phyloP scores from a whole-genome alignment of 2,329 filamentous ascomycete species.

The Pseudogymnoascus sp. region DNA sequence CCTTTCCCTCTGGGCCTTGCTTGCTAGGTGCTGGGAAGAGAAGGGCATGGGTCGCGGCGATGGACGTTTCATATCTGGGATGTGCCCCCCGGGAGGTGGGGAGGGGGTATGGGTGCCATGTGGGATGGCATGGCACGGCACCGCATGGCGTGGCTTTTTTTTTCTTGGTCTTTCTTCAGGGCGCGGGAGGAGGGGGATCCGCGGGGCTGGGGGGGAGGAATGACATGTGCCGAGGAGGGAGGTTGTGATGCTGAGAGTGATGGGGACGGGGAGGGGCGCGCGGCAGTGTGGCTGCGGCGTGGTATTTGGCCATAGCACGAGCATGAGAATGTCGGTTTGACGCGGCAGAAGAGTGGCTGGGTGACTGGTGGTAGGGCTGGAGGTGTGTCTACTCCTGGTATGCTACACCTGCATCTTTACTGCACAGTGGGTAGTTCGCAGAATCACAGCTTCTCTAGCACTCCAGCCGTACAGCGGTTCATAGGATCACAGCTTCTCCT shows the following conservation, averaged over 20 bases:
- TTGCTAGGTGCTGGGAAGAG: not conserved
- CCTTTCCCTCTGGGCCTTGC: not conserved
- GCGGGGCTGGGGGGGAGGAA: not conserved
- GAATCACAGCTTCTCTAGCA: not conserved
- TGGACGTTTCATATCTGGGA: not conserved
- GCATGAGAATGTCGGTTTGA: not conserved
- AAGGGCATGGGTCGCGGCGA: not conserved
- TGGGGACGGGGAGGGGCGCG: not conserved
- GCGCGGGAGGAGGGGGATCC: not conserved
- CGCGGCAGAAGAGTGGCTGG: not conserved
- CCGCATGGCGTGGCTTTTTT: not conserved
- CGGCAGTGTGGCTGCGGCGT: not conserved
- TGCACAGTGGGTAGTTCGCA: not conserved
- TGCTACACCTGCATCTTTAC: too few relatives aligned
- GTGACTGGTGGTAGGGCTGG: not conserved
- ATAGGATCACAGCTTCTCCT: not conserved
- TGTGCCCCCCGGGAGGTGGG: not conserved
- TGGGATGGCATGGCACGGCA: not conserved
- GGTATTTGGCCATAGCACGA: not conserved
- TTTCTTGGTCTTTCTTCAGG: not conserved
- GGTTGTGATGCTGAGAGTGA: not conserved
- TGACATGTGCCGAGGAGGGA: not conserved
- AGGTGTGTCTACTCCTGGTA: too few relatives aligned
- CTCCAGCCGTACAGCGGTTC: not conserved
- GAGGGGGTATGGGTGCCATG: not conserved